A percentile compares a stretch with the other conserved stretches of the same genome.
Evolutionary conservation across 2,329 filamentous ascomycete genomes (phyloP).

Genomic region (Pestalotiopsis sp.): DNA sequence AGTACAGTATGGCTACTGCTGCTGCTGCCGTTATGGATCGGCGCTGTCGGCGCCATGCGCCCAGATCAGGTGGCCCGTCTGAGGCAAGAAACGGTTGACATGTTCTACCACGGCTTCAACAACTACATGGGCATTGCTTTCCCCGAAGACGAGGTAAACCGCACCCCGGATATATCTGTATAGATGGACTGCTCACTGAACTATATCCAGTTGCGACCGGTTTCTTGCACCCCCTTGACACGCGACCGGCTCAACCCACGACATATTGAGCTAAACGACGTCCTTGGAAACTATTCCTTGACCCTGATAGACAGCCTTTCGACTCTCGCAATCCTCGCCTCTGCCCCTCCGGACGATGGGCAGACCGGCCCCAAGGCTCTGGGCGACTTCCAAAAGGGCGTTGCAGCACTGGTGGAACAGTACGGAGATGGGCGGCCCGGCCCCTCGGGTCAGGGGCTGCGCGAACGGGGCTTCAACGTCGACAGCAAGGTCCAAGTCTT

Average conservation of each 20-base stretch:
- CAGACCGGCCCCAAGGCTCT: constrained; percentile 64
- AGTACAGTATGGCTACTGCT: constrained; percentile 23
- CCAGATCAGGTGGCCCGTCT: constrained; percentile 57
- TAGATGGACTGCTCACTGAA: neutral
- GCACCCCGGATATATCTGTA: neutral
- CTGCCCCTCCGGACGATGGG: constrained; percentile 61
- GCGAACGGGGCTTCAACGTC: constrained; percentile 84
- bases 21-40: constrained; percentile 42
- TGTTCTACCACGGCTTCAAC: constrained; percentile 97
- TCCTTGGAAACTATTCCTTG: constrained; percentile 94
- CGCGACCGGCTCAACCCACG: constrained; percentile 79
- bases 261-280: constrained; percentile 90
- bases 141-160: constrained; percentile 81
- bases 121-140: constrained; percentile 95
- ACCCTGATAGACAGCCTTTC: constrained; percentile 95
- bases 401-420: constrained; percentile 73
- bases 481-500: constrained; percentile 99
- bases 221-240: constrained; percentile 82
- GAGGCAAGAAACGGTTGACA: constrained; percentile 66
- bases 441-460: constrained; percentile 67
- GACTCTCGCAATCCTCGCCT: constrained; percentile 89
- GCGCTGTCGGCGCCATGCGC: constrained; percentile 51
- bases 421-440: constrained; percentile 84
- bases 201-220: constrained; percentile 70
- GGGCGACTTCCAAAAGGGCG: constrained; percentile 77